phyloP scores from a whole-genome alignment of 75 land plant species.

The Chamaecyparis obtusa region DNA sequence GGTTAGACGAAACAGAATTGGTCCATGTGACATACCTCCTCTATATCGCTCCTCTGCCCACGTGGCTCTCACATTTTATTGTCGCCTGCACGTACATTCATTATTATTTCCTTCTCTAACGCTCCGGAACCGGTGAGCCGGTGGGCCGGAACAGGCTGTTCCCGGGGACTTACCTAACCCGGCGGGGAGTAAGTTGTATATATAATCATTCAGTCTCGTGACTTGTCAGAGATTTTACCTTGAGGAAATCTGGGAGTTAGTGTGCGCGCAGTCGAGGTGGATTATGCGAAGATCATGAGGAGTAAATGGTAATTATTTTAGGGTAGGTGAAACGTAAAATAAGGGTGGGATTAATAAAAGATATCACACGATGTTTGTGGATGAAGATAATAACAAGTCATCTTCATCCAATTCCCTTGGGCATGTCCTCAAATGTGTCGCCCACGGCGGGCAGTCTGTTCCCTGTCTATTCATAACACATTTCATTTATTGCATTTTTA shows the following conservation, averaged over 20 bases:
- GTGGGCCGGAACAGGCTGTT: too few relatives aligned
- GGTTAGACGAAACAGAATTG: conserved; percentile 4
- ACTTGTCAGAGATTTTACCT: background rate
- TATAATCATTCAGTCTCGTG: background rate
- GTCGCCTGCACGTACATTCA: conserved; percentile 1
- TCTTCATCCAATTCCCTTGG: background rate
- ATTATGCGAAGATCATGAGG: too few relatives aligned
- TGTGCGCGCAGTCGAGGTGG: background rate
- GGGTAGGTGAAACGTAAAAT: background rate
- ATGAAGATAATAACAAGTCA: too few relatives aligned
- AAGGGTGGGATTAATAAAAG: too few relatives aligned
- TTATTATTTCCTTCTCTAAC: background rate
- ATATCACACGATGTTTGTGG: too few relatives aligned
- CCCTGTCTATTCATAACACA: background rate
- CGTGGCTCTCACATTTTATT: conserved; percentile 9
- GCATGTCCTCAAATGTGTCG: background rate
- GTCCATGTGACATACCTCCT: conserved; percentile 2
- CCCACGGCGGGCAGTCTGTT: background rate
- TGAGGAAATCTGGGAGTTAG: background rate
- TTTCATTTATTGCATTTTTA: background rate
- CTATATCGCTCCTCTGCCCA: background rate
- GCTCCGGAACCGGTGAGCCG: too few relatives aligned
- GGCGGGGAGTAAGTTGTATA: too few relatives aligned
- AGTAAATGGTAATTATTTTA: background rate
- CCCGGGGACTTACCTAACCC: too few relatives aligned